Base-by-base conservation (phyloP, 2,329 filamentous ascomycete genomes). In the Colletotrichum costaricense region DNA sequence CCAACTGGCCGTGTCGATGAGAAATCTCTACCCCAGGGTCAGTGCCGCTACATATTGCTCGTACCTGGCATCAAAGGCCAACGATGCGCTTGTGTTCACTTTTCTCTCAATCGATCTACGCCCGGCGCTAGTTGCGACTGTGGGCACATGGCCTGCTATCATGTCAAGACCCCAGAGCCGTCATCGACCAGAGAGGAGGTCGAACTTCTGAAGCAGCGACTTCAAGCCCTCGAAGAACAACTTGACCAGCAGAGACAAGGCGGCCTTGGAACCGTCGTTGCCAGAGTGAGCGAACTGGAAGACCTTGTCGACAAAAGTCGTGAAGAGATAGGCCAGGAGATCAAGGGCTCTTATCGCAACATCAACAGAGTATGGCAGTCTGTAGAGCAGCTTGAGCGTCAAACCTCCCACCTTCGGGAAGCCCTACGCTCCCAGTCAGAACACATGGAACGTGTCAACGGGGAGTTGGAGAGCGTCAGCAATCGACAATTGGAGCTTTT, bases 141-240 rank as follows among this genome's bases (percentile, higher is more conserved):
- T 76, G 89, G 89, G 6, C 89, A 91, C 77, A 85, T 90, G 66
- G 88, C 89, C 42, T 91, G 89, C 79, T 91, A 88, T 77, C 89
- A 91, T 77, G 82, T 87, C 71, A 83, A 84, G 75, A 84, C 84
- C n/a, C 81, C 85, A 33, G 85, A 88, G 67, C 79, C 81, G 14
- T 81, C 85, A 7, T 79, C 80, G 1, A 86, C 86, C 71, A 84
- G 80, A 71, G 82, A 81, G 24, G 89, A 90, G 74, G 76, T 89
- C 28, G 86, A 88, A 46, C 81, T 83, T 26, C 82, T 91, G 73
- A 85, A 82, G 74, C 84, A 84, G 66, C 87, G 85, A 63, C 82
- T 87, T 63, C 80, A 82, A 63, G 72, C 81, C 26, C 79, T 89
- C 19, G 85, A 89, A 77, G 80, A 85, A 19, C 83, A 86, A 73